phyloP scores from a whole-genome alignment of 495 filamentous ascomycete species.

The Bathelium albidoporum region DNA sequence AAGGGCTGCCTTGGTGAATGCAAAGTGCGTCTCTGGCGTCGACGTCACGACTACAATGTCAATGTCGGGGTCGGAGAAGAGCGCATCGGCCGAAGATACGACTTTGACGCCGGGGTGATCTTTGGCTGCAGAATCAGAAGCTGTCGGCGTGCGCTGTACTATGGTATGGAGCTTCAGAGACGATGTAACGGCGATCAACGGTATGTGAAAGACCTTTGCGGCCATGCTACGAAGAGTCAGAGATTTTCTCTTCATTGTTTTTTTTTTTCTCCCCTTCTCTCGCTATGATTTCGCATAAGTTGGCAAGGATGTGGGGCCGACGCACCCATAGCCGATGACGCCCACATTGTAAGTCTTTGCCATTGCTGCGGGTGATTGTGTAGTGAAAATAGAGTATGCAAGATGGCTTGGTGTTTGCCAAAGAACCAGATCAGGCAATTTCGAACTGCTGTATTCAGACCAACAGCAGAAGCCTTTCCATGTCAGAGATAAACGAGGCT shows the following conservation, averaged over 20 bases:
- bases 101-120: constrained; percentile 59
- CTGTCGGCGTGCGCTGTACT: constrained; percentile 64
- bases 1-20: constrained; percentile 54
- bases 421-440: neutral
- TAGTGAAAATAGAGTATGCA: neutral
- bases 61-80: constrained; percentile 55
- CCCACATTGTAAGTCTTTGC: constrained; percentile 47
- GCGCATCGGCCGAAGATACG: constrained; percentile 48
- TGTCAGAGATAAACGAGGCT: neutral
- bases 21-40: constrained; percentile 64
- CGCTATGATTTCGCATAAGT: neutral
- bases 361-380: constrained; percentile 24
- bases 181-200: constrained; percentile 59
- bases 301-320: neutral
- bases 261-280: neutral
- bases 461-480: neutral
- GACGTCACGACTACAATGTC: constrained; percentile 69
- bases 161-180: constrained; percentile 63
- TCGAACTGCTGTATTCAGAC: neutral
- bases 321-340: constrained; percentile 51
- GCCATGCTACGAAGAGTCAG: constrained; percentile 40
- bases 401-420: neutral
- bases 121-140: constrained; percentile 50
- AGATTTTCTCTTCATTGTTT: neutral
- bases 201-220: constrained; percentile 85